Evolutionary conservation across 2,329 filamentous ascomycete species (phyloP).

Genomic region (Emergomyces africanus): DNA sequence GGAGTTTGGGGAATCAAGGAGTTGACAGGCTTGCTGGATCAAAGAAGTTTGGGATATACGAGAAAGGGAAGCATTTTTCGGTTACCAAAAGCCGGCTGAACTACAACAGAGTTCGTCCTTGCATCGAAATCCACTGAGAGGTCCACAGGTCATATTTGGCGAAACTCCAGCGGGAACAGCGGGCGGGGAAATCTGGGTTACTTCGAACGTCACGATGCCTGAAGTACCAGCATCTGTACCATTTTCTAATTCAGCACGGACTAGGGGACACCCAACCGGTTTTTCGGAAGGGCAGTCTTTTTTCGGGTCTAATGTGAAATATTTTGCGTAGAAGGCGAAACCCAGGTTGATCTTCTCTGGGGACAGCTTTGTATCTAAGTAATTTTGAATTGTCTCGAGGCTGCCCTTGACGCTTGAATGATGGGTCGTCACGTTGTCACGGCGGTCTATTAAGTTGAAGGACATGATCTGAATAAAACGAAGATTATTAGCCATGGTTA

Average conservation of each 20-base stretch:
- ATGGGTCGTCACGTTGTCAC: constrained; percentile 51
- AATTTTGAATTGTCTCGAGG: constrained; percentile 43
- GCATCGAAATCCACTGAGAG: constrained; percentile 18
- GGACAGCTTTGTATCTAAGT: constrained; percentile 44
- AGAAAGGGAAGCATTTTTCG: not conserved
- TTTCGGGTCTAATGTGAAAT: constrained; percentile 43
- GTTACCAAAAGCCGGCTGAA: constrained; percentile 24
- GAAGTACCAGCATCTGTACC: constrained; percentile 47
- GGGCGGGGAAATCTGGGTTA: not conserved
- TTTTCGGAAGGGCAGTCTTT: constrained; percentile 30
- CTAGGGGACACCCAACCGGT: constrained; percentile 47
- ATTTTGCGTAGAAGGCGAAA: constrained; percentile 58
- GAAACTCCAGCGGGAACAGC: constrained; percentile 13
- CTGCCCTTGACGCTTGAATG: constrained; percentile 51
- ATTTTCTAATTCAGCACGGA: constrained; percentile 45
- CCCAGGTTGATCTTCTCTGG: constrained; percentile 50
- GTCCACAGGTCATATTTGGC: constrained; percentile 23
- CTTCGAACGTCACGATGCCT: constrained; percentile 36
- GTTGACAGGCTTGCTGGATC: not conserved
- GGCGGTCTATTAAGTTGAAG: constrained; percentile 60
- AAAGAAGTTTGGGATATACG: not conserved
- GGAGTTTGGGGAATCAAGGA: not conserved
- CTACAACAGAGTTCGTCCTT: constrained; percentile 22
- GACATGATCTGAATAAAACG: constrained; percentile 41
- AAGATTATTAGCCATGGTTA: not conserved